Base-by-base conservation (phyloP, 306 rosid genomes). In the Benincasa hispida region DNA sequence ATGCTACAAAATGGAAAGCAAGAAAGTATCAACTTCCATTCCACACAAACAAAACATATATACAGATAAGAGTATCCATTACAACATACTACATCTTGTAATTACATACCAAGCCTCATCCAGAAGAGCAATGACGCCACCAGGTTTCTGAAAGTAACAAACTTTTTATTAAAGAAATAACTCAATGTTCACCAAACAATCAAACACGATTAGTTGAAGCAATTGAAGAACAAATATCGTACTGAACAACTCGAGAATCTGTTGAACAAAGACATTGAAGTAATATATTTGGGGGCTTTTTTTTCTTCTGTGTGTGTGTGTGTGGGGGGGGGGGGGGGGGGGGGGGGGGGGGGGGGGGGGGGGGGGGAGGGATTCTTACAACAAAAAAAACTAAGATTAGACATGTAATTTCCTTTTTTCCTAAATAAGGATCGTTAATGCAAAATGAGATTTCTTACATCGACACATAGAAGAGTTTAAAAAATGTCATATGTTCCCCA, bases 31-130 rank as follows among this genome's bases (percentile, higher is more conserved):
- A 78, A 88, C 80, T 77, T 70, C 25, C 73, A 66, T 39, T 25
- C 45, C 18, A 19, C 25, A 54, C 28, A 21, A 51, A 21, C 41
- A 54, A 25, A 56, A 28, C 27, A 70, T 30, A 21, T 14, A 1
- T 66, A 65, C 70, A 50, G 63, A 62, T 12, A n/a, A 25, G 59
- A 80, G 8, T 68, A 61, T 4, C 47, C 47, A 59, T 68, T 27
- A 76, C 37, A 54, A 32, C 76, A 62, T 61, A 66, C 51, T 22
- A 22, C 10, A 73, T 81, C 57, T 47, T 65, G 76, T 25, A 14
- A 75, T 45, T 59, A 79, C 95, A 35, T 90, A 94, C 99, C 99
- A 94, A 39, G 99, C 99, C 85, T 94, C 99, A 79, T 94, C 99
- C 60, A 94, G 87, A 82, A 94, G 96, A 83, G 99, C 96, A 79